Evolutionary conservation across 805 yeast species (phyloP), one percentile per base, ranked within the genome.

Genomic region (Nakazawaea sp.): DNA sequence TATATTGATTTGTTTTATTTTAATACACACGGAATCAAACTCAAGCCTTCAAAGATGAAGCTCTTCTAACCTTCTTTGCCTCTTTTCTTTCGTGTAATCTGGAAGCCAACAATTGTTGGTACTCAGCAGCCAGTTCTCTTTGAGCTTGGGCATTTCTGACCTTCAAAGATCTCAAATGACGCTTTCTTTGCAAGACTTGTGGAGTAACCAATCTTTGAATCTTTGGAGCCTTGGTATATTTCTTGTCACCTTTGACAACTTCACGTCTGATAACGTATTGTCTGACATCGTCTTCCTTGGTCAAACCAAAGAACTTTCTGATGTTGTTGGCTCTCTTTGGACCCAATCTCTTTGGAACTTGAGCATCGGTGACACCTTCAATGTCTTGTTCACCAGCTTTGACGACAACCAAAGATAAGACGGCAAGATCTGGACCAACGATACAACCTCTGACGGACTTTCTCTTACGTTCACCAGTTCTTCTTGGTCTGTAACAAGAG

Each of bases 291-390:
- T 84, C 94, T 68, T 84, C 95, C 77, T 86, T 84, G 72, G 94
- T 66, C 61, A 87, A 83, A 75, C 97, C 97, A 66, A 86, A 92
- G 95, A 92, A 92, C 75, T 92, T 90, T 84, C 97, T 89, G 72
- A 92, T 92, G 90, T 90, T 74, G 94, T 88, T 90, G 65, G 98
- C 98, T 84, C 98, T 88, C 95, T 92, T 92, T 74, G 98, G 98
- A 65, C 98, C 98, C 66, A 92, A 82, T 81, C 97, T 89, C 83
- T 90, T 92, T 75, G 98, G 96, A 63, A 82, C 81, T 66, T 89
- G 80, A 62, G 78, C 61, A 68, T 92, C 94, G 61, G 98, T 92
- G 62, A 92, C 77, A 70, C 98, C 98, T 60, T 74, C 95, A 55
- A 92, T 85, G 59, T 90, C 97, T 56, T 72, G 65, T 51, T 92